phyloP scores from a whole-genome alignment of 2,329 filamentous ascomycete species.

The Epichloe typhina region DNA sequence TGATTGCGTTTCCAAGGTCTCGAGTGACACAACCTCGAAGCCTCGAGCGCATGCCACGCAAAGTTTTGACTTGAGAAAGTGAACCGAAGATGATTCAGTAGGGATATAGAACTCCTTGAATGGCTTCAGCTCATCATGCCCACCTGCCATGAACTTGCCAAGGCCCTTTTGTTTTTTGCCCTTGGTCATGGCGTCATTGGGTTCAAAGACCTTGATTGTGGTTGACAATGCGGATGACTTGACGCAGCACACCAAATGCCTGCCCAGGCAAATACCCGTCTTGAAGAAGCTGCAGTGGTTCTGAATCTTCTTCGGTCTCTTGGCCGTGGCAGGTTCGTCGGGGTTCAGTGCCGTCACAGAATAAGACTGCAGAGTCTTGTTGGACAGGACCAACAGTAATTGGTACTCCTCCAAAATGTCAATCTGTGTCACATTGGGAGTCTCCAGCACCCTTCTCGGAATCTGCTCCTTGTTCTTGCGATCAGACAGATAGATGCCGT shows the following conservation, averaged over 20 bases:
- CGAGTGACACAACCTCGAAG: conserved; percentile 91
- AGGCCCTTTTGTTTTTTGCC: conserved; percentile 93
- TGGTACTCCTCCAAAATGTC: conserved; percentile 94
- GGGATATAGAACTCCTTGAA: conserved; percentile 99
- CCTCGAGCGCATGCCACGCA: conserved; percentile 92
- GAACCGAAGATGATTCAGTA: conserved; percentile 93
- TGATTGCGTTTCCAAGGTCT: conserved; percentile 96
- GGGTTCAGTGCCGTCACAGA: conserved; percentile 75
- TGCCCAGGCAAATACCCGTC: conserved; percentile 83
- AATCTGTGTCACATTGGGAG: conserved; percentile 79
- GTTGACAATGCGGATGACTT: conserved; percentile 88
- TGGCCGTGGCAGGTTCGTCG: conserved; percentile 66
- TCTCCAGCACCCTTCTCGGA: conserved; percentile 76
- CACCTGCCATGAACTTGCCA: conserved; percentile 84
- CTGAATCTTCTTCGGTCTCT: conserved; percentile 88
- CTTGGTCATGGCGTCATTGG: conserved; percentile 86
- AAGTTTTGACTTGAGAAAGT: conserved; percentile 92
- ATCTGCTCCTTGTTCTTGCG: conserved; percentile 72
- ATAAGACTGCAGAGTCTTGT: conserved; percentile 87
- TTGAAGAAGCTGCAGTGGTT: conserved; percentile 99
- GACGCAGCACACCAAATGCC: conserved; percentile 91
- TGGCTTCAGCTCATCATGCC: conserved; percentile 88
- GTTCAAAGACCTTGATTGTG: conserved; percentile 98
- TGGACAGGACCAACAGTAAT: conserved; percentile 78
- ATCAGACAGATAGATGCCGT: conserved; percentile 83